Evolutionary conservation across 2,329 filamentous ascomycete species (phyloP), one percentile per base, ranked within the genome.

Genomic region (Daldinia sp.): DNA sequence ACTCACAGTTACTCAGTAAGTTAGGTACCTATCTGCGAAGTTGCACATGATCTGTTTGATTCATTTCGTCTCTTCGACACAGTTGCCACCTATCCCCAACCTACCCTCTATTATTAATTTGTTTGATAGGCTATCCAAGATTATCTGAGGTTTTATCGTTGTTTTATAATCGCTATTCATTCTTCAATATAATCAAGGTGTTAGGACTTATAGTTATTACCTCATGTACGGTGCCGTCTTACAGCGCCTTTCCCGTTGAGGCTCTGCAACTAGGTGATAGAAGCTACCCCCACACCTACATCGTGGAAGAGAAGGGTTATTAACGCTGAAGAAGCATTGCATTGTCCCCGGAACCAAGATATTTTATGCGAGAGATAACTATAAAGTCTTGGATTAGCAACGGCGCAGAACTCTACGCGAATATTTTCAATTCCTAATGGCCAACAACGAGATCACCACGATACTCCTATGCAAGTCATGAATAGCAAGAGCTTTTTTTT

Each of bases 221-320:
- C 25, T 32, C 45, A 19, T 48, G 25, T 48, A 27, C n/a, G 13
- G 21, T 45, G 23, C 39, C 39, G 45, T 51, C 41, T 45, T 35
- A 45, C 30, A 23, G 10, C 13, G 15, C 15, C 47, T 48, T 29
- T 39, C 17, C 21, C 23, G 32, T 39, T 63, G 56, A 64, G 61
- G 61, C 55, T 55, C 63, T 57, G 59, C 51, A 58, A 30, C 49
- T 32, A 53, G n/a, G n/a, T n/a, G n/a, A 41, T 21, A 30, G 29
- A 59, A 63, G 51, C 58, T 50, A 63, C 51, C 47, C 54, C 59
- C 63, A 50, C 63, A 58, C 19, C 37, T 17, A 30, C 25, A 48
- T 60, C 5, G 17, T 53, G 15, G 49, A 56, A 54, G 49, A 56
- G 51, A 61, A 9, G 29, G 45, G 45, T 32, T 27, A 17, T 21